Percentiles rank a stretch among this genome's conserved stretches.
Conservation (phyloP, 2,329 filamentous ascomycete species). For the Aspergillus sp. region DNA sequence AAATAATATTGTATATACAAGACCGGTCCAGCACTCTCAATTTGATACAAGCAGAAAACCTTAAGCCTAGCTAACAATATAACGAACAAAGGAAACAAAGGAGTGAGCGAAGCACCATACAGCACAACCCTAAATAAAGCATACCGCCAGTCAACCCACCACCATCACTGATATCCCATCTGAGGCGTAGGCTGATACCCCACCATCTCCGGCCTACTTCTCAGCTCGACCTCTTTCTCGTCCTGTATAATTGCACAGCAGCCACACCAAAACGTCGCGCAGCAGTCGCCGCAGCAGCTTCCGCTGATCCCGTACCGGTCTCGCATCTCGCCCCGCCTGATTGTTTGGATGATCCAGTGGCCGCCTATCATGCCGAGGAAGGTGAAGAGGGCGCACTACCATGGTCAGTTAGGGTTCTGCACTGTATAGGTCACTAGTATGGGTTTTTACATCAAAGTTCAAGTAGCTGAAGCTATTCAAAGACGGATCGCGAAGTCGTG, state of each 20-base stretch:
- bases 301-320: constrained; percentile 18
- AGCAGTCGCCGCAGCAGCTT: constrained; percentile 21
- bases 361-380: constrained; percentile 11
- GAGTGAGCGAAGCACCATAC: too few relatives aligned
- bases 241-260: constrained; percentile 24
- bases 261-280: constrained; percentile 15
- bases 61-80: too few relatives aligned
- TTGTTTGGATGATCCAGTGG: constrained; percentile 23
- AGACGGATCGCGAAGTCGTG: constrained; percentile 7
- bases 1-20: too few relatives aligned
- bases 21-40: too few relatives aligned
- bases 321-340: constrained; percentile 18
- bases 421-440: too few relatives aligned
- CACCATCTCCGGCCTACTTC: constrained; percentile 14
- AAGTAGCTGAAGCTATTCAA: constrained; percentile 10
- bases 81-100: too few relatives aligned
- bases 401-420: too few relatives aligned
- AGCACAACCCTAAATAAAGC: too few relatives aligned
- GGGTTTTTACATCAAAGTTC: constrained; percentile 11
- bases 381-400: constrained; percentile 16
- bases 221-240: constrained; percentile 21
- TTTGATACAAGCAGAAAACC: too few relatives aligned
- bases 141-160: too few relatives aligned
- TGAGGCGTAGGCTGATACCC: constrained; percentile 11
- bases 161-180: constrained; percentile 10